Evolutionary conservation across 164 flowering plant species (phyloP).

Genomic region (Sedum album): DNA sequence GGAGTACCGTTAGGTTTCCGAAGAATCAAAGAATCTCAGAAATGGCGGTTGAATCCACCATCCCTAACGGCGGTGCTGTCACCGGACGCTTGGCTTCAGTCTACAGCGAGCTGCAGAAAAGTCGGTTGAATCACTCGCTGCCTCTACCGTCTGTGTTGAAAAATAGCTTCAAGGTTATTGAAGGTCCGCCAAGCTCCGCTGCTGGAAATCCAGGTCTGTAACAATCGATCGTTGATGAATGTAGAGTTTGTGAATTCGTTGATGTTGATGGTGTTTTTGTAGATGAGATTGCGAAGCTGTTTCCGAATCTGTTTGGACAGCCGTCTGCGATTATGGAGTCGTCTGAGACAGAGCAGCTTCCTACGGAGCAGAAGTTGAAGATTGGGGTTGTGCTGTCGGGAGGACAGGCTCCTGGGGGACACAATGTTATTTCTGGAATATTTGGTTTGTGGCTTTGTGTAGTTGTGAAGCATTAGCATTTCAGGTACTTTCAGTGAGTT

Average conservation of each 20-base stretch:
- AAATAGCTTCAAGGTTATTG: slow-evolving; percentile 46
- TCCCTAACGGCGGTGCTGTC: background rate
- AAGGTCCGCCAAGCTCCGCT: slow-evolving; percentile 84
- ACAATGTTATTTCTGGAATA: slow-evolving; percentile 90
- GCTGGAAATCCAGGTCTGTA: slow-evolving; percentile 78
- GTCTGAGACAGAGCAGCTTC: slow-evolving; percentile 16
- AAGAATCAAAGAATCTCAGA: background rate
- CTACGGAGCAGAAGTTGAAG: slow-evolving; percentile 49
- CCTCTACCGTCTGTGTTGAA: slow-evolving; percentile 76
- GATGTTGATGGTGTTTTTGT: slow-evolving; percentile 4
- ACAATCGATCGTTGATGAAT: background rate
- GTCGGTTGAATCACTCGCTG: slow-evolving; percentile 62
- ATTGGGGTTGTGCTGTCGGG: slow-evolving; percentile 96
- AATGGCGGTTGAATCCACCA: background rate
- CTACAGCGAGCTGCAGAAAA: slow-evolving; percentile 76
- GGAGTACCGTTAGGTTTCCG: background rate
- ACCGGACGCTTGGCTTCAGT: slow-evolving; percentile 48
- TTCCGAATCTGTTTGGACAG: slow-evolving; percentile 77
- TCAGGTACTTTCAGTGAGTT: no score
- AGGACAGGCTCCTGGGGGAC: slow-evolving; percentile 99
- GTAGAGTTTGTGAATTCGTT: background rate
- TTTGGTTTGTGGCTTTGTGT: slow-evolving; percentile 40
- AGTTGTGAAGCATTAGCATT: no score
- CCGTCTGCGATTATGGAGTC: slow-evolving; percentile 72
- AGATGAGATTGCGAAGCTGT: slow-evolving; percentile 93